Percentiles rank a stretch among this genome's conserved stretches.
phyloP scores from a whole-genome alignment of 1,139 yeast genomes.

The Meyerozyma carpophila region DNA sequence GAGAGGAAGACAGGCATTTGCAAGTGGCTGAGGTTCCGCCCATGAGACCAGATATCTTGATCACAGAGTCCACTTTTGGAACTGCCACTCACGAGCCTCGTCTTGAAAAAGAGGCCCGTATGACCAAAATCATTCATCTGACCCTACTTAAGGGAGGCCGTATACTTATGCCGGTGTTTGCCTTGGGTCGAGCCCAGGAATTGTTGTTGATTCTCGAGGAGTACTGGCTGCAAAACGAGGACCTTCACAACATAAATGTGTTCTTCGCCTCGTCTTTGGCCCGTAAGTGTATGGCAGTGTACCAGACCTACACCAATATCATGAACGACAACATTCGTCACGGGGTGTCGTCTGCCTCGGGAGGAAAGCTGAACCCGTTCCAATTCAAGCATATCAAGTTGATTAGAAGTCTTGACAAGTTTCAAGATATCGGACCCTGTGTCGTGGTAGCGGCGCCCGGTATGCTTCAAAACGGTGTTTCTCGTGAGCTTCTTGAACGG shows the following conservation, averaged over 20 bases:
- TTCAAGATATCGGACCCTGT: constrained; percentile 93
- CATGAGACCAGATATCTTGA: constrained; percentile 78
- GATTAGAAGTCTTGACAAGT: constrained; percentile 71
- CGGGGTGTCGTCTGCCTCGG: constrained; percentile 49
- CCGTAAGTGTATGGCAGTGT: constrained; percentile 93
- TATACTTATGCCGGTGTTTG: constrained; percentile 89
- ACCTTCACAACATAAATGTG: constrained; percentile 74
- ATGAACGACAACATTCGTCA: constrained; percentile 90
- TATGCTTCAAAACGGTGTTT: constrained; percentile 94
- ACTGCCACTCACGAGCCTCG: constrained; percentile 96
- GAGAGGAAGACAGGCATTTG: constrained; percentile 93
- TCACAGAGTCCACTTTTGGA: constrained; percentile 95
- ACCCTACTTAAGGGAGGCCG: constrained; percentile 88
- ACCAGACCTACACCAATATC: constrained; percentile 93
- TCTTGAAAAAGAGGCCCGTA: constrained; percentile 71
- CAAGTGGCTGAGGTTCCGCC: constrained; percentile 96
- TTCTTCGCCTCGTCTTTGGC: constrained; percentile 93
- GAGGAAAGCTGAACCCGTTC: constrained; percentile 64
- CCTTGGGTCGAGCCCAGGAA: constrained; percentile 96
- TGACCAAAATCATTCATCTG: constrained; percentile 78
- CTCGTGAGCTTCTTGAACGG: constrained; percentile 82
- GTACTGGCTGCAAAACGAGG: constrained; percentile 84
- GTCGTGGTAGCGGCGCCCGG: constrained; percentile 98
- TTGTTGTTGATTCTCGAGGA: constrained; percentile 84
- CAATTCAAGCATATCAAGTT: constrained; percentile 82